Conservation (phyloP, 2,329 filamentous ascomycete species). For the Penicillium aurantiogriseum region DNA sequence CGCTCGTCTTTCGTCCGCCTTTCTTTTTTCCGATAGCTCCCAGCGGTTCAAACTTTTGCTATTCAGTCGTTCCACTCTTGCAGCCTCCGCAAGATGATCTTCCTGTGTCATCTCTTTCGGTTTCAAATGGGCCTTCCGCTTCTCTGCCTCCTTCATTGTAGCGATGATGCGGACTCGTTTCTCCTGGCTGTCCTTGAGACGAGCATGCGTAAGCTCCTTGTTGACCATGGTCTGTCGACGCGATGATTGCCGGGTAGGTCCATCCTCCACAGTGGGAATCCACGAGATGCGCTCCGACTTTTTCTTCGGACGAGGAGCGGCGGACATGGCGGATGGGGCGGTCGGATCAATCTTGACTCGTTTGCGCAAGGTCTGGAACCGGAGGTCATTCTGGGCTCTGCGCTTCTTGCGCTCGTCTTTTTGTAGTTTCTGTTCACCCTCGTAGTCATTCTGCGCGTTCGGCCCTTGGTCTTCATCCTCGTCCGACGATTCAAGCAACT, state of each 20-base stretch:
- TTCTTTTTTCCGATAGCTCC: conserved; percentile 88
- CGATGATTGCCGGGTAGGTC: conserved; percentile 61
- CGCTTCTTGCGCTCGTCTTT: conserved; percentile 77
- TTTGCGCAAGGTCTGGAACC: conserved; percentile 58
- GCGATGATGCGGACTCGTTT: conserved; percentile 49
- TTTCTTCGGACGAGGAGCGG: conserved; percentile 57
- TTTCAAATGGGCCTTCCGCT: conserved; percentile 67
- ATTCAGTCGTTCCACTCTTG: conserved; percentile 79
- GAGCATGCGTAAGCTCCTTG: conserved; percentile 56
- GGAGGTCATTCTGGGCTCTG: conserved; percentile 72
- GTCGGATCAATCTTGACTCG: conserved; percentile 70
- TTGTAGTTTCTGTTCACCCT: conserved; percentile 84
- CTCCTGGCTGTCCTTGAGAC: conserved; percentile 50
- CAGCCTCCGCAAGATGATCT: conserved; percentile 78
- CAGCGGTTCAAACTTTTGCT: conserved; percentile 87
- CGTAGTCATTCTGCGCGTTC: conserved; percentile 59
- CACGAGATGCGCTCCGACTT: conserved; percentile 69
- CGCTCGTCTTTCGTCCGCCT: conserved; percentile 77
- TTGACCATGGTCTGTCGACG: conserved; percentile 64
- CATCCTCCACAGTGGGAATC: conserved; percentile 63
- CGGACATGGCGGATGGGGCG: conserved; percentile 37
- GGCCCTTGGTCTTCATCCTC: conserved; percentile 76
- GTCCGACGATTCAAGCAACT: conserved; percentile 83
- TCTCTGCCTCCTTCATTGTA: conserved; percentile 61
- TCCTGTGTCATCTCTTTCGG: conserved; percentile 83